A percentile compares a stretch with the other conserved stretches of the same genome.
Conservation (phyloP, 139 green algal genomes). For the Tetraselmis chui region DNA sequence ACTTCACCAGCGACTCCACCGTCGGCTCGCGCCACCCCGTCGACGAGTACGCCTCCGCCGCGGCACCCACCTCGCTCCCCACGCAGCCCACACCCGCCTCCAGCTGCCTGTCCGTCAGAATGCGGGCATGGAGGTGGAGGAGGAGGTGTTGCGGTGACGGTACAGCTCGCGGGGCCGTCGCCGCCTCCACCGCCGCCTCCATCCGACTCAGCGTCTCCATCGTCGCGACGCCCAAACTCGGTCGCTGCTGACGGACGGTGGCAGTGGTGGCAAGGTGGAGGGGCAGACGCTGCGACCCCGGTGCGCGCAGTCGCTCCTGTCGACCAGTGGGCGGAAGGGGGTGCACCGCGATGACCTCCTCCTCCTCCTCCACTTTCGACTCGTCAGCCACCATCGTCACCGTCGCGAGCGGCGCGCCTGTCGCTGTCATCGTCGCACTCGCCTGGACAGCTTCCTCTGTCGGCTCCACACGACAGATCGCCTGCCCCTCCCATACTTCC, state of each 20-base stretch:
- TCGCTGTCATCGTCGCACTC: background rate
- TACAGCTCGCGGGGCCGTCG: background rate
- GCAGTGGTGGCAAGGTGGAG: slow-evolving; percentile 30
- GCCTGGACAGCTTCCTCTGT: background rate
- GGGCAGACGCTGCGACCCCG: slow-evolving; percentile 10
- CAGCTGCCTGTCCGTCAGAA: background rate
- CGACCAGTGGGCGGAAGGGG: background rate
- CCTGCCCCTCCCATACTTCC: background rate
- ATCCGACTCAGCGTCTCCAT: slow-evolving; percentile 1
- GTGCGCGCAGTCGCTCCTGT: background rate
- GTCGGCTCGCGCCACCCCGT: background rate
- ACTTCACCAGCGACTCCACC: background rate
- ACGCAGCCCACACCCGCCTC: background rate
- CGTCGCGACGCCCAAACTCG: slow-evolving; percentile 12
- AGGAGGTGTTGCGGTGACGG: background rate
- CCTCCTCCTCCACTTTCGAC: background rate
- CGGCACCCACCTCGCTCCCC: background rate
- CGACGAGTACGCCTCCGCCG: background rate
- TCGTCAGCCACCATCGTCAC: background rate
- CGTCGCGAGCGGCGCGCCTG: background rate
- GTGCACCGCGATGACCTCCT: slow-evolving; percentile 33
- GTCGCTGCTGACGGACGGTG: slow-evolving; percentile 9
- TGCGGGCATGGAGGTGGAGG: background rate
- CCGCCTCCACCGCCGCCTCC: background rate
- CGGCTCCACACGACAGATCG: background rate